Conservation (phyloP, 75 land plant genomes). For the Cupressus sempervirens region DNA sequence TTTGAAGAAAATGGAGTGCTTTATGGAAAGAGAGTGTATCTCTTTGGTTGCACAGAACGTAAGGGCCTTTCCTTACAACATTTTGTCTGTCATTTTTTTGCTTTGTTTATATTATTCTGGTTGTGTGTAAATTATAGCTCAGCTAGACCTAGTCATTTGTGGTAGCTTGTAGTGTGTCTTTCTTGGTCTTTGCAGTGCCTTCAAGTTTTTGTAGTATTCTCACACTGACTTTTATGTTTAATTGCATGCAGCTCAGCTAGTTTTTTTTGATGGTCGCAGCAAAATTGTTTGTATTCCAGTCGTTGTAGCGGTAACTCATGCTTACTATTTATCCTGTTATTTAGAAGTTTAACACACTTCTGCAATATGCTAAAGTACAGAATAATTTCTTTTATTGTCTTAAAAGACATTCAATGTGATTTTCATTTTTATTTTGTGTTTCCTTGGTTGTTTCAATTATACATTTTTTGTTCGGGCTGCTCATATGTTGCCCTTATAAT, state of each 20-base stretch:
- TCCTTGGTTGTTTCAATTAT: not conserved
- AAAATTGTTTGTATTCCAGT: constrained; percentile 75
- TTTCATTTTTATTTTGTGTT: not conserved
- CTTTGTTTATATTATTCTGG: not conserved
- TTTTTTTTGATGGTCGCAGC: constrained; percentile 45
- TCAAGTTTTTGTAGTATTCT: not conserved
- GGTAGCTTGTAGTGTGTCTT: not conserved
- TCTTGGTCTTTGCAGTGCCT: not conserved
- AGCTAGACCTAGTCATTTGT: not conserved
- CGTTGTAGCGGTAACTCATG: constrained; percentile 79
- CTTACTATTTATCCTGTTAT: not conserved
- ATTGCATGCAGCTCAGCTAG: constrained; percentile 72
- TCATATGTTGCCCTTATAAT: not conserved
- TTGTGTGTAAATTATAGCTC: not conserved
- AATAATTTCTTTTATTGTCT: not conserved
- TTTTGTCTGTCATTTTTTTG: not conserved
- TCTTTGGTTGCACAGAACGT: constrained; percentile 97
- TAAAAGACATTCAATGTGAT: not conserved
- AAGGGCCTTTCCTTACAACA: constrained; percentile 20
- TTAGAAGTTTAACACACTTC: not conserved
- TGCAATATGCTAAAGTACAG: not conserved
- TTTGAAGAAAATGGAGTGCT: constrained; percentile 86
- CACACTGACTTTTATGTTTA: not conserved
- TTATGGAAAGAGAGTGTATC: constrained; percentile 75
- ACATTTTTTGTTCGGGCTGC: not conserved